Conservation (phyloP, 2,329 filamentous ascomycete genomes). For the Beauveria australis region DNA sequence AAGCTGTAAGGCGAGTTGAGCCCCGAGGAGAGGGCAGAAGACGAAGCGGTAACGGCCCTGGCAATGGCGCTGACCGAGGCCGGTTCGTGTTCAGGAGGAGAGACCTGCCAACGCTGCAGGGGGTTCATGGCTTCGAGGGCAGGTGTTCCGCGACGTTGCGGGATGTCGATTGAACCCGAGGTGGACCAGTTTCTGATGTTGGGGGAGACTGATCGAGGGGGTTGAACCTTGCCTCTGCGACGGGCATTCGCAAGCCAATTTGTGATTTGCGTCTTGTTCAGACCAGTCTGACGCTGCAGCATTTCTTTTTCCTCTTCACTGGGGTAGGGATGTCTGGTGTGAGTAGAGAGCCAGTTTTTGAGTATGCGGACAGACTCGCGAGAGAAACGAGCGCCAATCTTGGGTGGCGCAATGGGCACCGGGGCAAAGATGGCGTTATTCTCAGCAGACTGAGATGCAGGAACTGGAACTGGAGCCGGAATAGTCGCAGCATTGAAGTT, state of each 20-base stretch:
- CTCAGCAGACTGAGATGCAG: slow-evolving; percentile 14
- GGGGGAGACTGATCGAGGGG: slow-evolving; percentile 61
- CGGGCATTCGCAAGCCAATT: slow-evolving; percentile 92
- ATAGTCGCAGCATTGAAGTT: neutral
- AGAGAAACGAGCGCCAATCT: slow-evolving; percentile 69
- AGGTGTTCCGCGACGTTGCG: slow-evolving; percentile 49
- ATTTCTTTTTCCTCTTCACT: slow-evolving; percentile 79
- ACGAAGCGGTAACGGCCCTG: slow-evolving; percentile 46
- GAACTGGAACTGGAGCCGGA: slow-evolving; percentile 8
- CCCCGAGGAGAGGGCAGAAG: slow-evolving; percentile 43
- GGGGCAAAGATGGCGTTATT: slow-evolving; percentile 16
- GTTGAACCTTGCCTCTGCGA: slow-evolving; percentile 68
- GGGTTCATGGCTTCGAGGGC: slow-evolving; percentile 47
- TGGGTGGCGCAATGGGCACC: slow-evolving; percentile 36
- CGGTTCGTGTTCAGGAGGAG: slow-evolving; percentile 52
- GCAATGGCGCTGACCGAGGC: slow-evolving; percentile 52
- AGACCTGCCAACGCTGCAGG: slow-evolving; percentile 51
- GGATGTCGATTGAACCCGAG: slow-evolving; percentile 65
- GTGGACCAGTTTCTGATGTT: slow-evolving; percentile 50
- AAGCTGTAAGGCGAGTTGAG: slow-evolving; percentile 49
- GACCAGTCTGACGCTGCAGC: slow-evolving; percentile 68
- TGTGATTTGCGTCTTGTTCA: slow-evolving; percentile 75
- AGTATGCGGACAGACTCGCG: slow-evolving; percentile 70
- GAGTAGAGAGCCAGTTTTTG: slow-evolving; percentile 76
- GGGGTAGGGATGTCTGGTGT: slow-evolving; percentile 78